These are phyloP conservation scores for Aureobasidium subglaciale DNA, from an alignment of 2,329 filamentous ascomycete species.

Conservation along the genomic window DNA sequence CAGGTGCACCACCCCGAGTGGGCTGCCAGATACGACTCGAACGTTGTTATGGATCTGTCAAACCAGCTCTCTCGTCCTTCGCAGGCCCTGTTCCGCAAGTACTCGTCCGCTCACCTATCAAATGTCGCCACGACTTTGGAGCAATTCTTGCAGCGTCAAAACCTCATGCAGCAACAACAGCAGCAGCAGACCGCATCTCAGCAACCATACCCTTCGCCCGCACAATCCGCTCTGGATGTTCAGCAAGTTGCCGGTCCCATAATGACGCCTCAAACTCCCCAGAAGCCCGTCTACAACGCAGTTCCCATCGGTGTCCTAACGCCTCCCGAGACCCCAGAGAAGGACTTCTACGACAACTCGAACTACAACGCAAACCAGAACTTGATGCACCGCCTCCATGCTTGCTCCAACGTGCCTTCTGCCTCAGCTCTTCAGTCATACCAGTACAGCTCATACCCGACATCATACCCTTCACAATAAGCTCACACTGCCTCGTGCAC, in stretches of 20 bases:
- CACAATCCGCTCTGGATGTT: conserved; percentile 19
- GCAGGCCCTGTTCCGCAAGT: conserved; percentile 60
- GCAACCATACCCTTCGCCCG: conserved; percentile 10
- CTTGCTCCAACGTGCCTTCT: conserved; percentile 26
- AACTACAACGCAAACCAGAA: conserved; percentile 23
- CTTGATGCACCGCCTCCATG: conserved; percentile 20
- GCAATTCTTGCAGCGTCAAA: conserved; percentile 57
- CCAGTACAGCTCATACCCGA: conserved; percentile 17
- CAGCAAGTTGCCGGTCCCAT: conserved; percentile 53
- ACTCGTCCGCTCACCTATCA: conserved; percentile 58
- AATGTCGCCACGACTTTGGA: conserved; percentile 58
- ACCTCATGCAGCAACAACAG: conserved; percentile 31
- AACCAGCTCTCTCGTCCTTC: conserved; percentile 62
- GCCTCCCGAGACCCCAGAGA: conserved; percentile 76
- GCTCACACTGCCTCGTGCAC: background rate
- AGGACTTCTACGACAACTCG: conserved; percentile 27
- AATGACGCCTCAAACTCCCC: conserved; percentile 68
- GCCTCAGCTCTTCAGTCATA: conserved; percentile 24
- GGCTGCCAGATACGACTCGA: conserved; percentile 62
- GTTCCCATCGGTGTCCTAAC: conserved; percentile 72
- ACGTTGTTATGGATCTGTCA: conserved; percentile 57
- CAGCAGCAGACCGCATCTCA: conserved; percentile 19
- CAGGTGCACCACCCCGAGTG: conserved; percentile 68
- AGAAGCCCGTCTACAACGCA: conserved; percentile 62
- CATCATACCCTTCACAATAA: conserved; percentile 13